Evolutionary conservation across 1,284 basidiomycete genomes (phyloP).

Genomic region (Tremellales sp.): DNA sequence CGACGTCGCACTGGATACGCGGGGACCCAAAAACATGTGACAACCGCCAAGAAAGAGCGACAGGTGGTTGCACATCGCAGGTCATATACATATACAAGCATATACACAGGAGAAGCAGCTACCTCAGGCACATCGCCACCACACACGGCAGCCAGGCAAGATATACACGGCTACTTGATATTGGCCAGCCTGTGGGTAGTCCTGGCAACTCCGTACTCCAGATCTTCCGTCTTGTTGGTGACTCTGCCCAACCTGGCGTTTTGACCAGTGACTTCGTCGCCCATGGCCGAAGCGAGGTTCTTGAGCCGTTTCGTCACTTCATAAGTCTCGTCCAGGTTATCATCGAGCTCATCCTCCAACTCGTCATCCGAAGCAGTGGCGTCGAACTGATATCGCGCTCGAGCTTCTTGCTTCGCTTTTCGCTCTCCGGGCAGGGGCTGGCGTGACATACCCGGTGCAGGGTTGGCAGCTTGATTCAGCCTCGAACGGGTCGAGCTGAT

Average conservation of each 20-base stretch:
- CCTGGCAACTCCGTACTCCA: conserved; percentile 46
- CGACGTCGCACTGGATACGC: no score
- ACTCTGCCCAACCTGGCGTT: conserved; percentile 45
- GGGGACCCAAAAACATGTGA: no score
- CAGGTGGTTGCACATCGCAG: no score
- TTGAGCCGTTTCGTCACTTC: conserved; percentile 79
- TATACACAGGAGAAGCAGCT: conserved; percentile 1
- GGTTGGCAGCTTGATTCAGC: conserved; percentile 68
- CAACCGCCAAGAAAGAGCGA: no score
- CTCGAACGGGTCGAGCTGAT: conserved; percentile 82
- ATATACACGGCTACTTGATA: conserved; percentile 31
- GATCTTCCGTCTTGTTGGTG: conserved; percentile 49
- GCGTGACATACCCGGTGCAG: conserved; percentile 10
- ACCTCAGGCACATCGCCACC: neutral
- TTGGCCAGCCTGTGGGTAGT: conserved; percentile 47
- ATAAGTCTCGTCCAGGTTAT: conserved; percentile 84
- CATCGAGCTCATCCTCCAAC: conserved; percentile 70
- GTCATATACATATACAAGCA: conserved; percentile 1
- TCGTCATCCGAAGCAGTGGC: conserved; percentile 94
- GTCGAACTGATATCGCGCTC: conserved; percentile 89
- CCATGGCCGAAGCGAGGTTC: conserved; percentile 66
- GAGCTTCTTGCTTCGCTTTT: conserved; percentile 59
- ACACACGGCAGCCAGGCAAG: no score
- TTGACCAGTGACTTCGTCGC: conserved; percentile 47
- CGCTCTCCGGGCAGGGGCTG: conserved; percentile 32